Evolutionary conservation across 2,329 filamentous ascomycete genomes (phyloP).

Genomic region (Aschersonia sp.): DNA sequence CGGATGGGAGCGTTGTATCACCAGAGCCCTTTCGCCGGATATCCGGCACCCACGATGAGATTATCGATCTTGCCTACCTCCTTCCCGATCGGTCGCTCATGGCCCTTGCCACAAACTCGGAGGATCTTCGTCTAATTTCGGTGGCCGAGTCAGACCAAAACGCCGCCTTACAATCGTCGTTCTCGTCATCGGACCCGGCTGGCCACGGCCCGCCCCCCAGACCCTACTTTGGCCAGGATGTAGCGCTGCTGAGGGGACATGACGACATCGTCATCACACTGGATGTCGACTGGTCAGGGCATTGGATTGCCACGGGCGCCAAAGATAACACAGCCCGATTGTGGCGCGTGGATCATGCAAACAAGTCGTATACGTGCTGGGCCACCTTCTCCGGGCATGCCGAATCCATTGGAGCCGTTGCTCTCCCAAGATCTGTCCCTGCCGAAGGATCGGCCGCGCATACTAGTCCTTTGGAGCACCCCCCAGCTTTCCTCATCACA

Average conservation of each 20-base stretch:
- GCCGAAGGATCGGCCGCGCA: slow-evolving; percentile 54
- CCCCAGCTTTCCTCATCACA: slow-evolving; percentile 74
- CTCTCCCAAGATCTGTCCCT: slow-evolving; percentile 59
- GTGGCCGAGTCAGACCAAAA: slow-evolving; percentile 28
- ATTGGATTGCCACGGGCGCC: slow-evolving; percentile 90
- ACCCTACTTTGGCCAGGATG: slow-evolving; percentile 78
- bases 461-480: slow-evolving; percentile 59
- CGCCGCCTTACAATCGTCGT: slow-evolving; percentile 1
- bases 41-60: slow-evolving; percentile 92
- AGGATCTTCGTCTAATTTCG: slow-evolving; percentile 80
- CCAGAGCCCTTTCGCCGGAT: slow-evolving; percentile 56
- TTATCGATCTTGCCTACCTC: slow-evolving; percentile 85
- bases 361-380: slow-evolving; percentile 63
- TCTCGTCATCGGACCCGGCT: slow-evolving; percentile 6
- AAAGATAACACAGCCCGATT: slow-evolving; percentile 92
- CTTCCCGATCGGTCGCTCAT: slow-evolving; percentile 67
- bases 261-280: slow-evolving; percentile 92
- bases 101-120: slow-evolving; percentile 86
- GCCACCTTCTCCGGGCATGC: slow-evolving; percentile 81
- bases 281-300: slow-evolving; percentile 90
- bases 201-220: slow-evolving; percentile 12
- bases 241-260: slow-evolving; percentile 76
- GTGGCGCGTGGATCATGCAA: slow-evolving; percentile 71
- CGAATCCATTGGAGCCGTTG: slow-evolving; percentile 82
- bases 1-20: slow-evolving; percentile 18